These are phyloP conservation scores for Barbarea vulgaris DNA, from an alignment of 345 rosid species.

Conservation along the genomic window DNA sequence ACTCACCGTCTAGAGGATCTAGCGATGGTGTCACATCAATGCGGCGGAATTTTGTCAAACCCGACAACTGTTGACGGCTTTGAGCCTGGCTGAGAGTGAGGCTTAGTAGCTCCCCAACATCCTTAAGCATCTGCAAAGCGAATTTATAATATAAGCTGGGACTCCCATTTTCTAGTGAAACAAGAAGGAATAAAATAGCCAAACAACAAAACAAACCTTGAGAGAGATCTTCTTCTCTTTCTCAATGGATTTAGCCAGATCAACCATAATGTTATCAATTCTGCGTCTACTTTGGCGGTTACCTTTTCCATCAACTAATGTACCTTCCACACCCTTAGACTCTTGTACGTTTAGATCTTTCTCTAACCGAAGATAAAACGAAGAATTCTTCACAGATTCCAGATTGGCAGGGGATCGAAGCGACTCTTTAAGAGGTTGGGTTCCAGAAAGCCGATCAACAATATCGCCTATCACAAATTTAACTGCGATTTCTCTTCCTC, in stretches of 20 bases:
- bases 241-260: slow-evolving; percentile 80
- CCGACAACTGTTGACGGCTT: slow-evolving; percentile 68
- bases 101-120: slow-evolving; percentile 78
- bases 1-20: slow-evolving; percentile 81
- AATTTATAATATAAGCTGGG: slow-evolving; percentile 16
- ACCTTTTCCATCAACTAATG: slow-evolving; percentile 54
- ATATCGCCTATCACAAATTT: slow-evolving; percentile 81
- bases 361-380: slow-evolving; percentile 76
- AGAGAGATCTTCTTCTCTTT: slow-evolving; percentile 86
- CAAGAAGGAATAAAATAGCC: background rate
- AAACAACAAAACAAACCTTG: slow-evolving; percentile 58
- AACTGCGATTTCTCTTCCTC: slow-evolving; percentile 65
- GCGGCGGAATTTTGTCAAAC: slow-evolving; percentile 82
- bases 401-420: slow-evolving; percentile 80
- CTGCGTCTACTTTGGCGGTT: slow-evolving; percentile 66
- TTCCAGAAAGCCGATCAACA: slow-evolving; percentile 61
- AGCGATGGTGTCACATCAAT: slow-evolving; percentile 63
- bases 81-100: slow-evolving; percentile 75
- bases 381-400: slow-evolving; percentile 54
- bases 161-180: slow-evolving; percentile 7
- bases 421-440: slow-evolving; percentile 51
- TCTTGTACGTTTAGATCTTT: slow-evolving; percentile 51
- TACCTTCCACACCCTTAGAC: slow-evolving; percentile 50
- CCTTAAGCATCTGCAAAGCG: slow-evolving; percentile 73
- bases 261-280: slow-evolving; percentile 67